Percentiles rank a stretch among this genome's conserved stretches.
Conservation (phyloP, 1,284 basidiomycete genomes). For the Veloporphyrellus conicus region DNA sequence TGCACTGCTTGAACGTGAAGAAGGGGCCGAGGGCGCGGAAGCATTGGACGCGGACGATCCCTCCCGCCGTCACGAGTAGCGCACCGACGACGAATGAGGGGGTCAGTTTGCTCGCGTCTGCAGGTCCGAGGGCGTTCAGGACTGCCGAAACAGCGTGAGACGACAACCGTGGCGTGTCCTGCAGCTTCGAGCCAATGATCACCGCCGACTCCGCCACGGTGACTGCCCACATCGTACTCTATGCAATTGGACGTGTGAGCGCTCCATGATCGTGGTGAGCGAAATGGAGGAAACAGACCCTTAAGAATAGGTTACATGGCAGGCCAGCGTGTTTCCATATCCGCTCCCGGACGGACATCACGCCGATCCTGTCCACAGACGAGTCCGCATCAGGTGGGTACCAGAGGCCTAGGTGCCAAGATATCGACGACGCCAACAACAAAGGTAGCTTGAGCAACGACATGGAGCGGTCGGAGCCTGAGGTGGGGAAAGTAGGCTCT, state of each 20-base stretch:
- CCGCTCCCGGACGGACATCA: conserved; percentile 1
- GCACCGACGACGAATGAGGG: conserved; percentile 13
- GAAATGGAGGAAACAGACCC: neutral
- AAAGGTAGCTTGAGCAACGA: conserved; percentile 6
- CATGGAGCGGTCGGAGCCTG: conserved; percentile 8
- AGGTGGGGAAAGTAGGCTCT: too few species aligned
- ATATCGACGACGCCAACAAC: neutral
- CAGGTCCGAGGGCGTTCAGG: conserved; percentile 8
- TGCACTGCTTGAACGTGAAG: conserved; percentile 15
- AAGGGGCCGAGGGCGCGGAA: conserved; percentile 15
- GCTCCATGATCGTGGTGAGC: neutral
- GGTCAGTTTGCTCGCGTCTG: conserved; percentile 8
- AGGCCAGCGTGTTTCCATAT: conserved; percentile 2
- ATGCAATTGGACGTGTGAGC: neutral
- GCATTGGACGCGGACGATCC: conserved; percentile 8
- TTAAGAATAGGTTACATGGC: neutral
- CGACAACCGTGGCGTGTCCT: neutral
- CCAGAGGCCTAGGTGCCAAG: conserved; percentile 7
- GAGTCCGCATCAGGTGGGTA: neutral
- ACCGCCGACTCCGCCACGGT: conserved; percentile 7
- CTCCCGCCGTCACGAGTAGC: conserved; percentile 6
- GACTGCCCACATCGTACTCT: conserved; percentile 6
- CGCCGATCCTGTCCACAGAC: conserved; percentile 8
- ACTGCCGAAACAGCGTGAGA: neutral
- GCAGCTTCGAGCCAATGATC: conserved; percentile 1